phyloP scores from a whole-genome alignment of 495 filamentous ascomycete genomes.

The Parathielavia appendiculata region DNA sequence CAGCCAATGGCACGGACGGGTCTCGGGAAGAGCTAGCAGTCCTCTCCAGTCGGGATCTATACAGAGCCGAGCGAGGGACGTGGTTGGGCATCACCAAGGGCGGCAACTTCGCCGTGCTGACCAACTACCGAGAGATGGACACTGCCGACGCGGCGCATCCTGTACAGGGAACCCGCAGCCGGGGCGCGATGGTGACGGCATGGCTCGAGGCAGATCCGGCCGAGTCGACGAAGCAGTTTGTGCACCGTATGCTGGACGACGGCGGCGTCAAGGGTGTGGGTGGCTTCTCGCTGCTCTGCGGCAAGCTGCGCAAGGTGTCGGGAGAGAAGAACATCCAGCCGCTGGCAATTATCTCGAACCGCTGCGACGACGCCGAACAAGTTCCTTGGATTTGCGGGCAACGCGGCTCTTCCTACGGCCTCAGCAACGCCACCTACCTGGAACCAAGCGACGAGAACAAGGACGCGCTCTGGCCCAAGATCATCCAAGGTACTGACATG shows the following conservation, averaged over 20 bases:
- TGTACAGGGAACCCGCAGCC: conserved; percentile 57
- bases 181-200: conserved; percentile 81
- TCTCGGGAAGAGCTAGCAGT: conserved; percentile 21
- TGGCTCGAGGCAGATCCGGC: conserved; percentile 59
- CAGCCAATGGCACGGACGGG: conserved; percentile 5
- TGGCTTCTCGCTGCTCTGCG: conserved; percentile 89
- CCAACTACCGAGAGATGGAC: conserved; percentile 85
- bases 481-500: conserved; percentile 51
- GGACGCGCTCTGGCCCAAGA: conserved; percentile 68
- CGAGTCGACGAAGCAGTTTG: conserved; percentile 58
- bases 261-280: conserved; percentile 71
- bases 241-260: conserved; percentile 59
- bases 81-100: conserved; percentile 88
- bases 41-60: conserved; percentile 48
- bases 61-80: conserved; percentile 61
- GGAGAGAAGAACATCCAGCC: conserved; percentile 49
- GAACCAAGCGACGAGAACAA: conserved; percentile 40
- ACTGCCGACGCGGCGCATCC: conserved; percentile 47
- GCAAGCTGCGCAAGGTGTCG: conserved; percentile 52
- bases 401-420: conserved; percentile 62
- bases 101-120: conserved; percentile 84
- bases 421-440: conserved; percentile 80
- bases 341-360: conserved; percentile 83
- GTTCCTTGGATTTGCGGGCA: conserved; percentile 64
- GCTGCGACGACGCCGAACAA: conserved; percentile 58